These are phyloP conservation scores for Bombardia bombarda DNA, from an alignment of 495 filamentous ascomycete genomes.

Conservation along the genomic window DNA sequence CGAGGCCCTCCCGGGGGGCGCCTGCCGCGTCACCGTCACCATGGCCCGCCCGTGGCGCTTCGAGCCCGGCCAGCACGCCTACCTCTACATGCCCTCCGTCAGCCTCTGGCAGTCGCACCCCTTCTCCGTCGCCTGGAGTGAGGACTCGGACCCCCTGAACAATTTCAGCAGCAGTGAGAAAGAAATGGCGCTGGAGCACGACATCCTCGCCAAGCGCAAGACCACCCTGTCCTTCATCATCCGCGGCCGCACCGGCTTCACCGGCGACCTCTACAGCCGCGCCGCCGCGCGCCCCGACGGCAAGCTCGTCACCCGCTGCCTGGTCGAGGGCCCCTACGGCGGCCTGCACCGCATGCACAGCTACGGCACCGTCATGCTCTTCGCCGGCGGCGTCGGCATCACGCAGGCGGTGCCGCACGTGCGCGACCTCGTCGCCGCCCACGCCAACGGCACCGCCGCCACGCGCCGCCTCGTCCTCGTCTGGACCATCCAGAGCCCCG, in stretches of 20 bases:
- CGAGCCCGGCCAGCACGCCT: constrained; percentile 71
- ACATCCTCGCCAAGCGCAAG: constrained; percentile 46
- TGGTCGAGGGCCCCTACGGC: constrained; percentile 80
- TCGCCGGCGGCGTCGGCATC: constrained; percentile 82
- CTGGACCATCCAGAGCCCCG: constrained; percentile 83
- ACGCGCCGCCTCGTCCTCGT: constrained; percentile 73
- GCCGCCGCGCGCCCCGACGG: constrained; percentile 53
- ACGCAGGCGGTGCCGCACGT: constrained; percentile 79
- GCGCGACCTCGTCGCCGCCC: constrained; percentile 63
- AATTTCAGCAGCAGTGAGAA: constrained; percentile 43
- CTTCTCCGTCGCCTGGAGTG: constrained; percentile 59
- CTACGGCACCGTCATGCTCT: constrained; percentile 80
- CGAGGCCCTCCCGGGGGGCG: constrained; percentile 57
- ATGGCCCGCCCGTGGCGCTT: constrained; percentile 70
- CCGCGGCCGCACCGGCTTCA: constrained; percentile 74
- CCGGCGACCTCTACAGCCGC: constrained; percentile 61
- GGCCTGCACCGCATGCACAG: constrained; percentile 57
- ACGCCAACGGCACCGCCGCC: constrained; percentile 61
- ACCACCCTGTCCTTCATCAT: constrained; percentile 74
- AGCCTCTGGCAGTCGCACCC: constrained; percentile 63
- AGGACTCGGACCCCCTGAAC: constrained; percentile 40
- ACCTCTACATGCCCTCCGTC: constrained; percentile 70
- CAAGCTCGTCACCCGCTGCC: constrained; percentile 50
- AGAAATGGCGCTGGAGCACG: constrained; percentile 33
- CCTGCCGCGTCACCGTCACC: constrained; percentile 62